Evolutionary conservation across 2,329 filamentous ascomycete species (phyloP).

Genomic region (Intubia oerlemansii): DNA sequence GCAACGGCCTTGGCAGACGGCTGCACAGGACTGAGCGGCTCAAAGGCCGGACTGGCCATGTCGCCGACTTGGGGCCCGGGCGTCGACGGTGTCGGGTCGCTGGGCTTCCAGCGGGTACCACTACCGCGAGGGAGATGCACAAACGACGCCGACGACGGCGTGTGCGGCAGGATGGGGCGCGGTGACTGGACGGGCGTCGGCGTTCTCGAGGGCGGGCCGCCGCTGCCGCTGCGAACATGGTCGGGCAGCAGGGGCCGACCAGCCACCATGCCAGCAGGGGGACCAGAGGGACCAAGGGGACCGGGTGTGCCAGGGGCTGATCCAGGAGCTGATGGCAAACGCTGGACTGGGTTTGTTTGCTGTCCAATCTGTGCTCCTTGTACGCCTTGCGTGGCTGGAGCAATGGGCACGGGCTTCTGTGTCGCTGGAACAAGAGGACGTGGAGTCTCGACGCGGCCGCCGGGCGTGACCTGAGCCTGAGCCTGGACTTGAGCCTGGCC

Average conservation of each 20-base stretch:
- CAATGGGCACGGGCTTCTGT: constrained; percentile 2
- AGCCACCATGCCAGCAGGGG: no score
- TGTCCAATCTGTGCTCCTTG: background rate
- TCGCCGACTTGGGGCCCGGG: constrained; percentile 21
- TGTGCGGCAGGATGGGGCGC: constrained; percentile 3
- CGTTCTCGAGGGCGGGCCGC: constrained; percentile 3
- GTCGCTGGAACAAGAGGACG: constrained; percentile 1
- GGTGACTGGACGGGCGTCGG: constrained; percentile 5
- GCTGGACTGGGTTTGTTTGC: background rate
- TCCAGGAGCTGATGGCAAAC: background rate
- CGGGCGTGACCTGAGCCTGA: no score
- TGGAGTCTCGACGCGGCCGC: constrained; percentile 2
- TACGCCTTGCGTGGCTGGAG: no score
- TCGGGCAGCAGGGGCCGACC: constrained; percentile 4
- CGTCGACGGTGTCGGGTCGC: constrained; percentile 32
- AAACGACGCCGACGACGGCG: no score
- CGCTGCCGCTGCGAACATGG: constrained; percentile 3
- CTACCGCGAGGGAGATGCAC: constrained; percentile 12
- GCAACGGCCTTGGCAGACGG: constrained; percentile 14
- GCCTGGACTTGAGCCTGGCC: no score
- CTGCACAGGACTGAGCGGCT: constrained; percentile 35
- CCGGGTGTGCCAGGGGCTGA: background rate
- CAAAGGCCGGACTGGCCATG: constrained; percentile 29
- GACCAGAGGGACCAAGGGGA: background rate
- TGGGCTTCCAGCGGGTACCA: constrained; percentile 37